Evolutionary conservation across 768 basidiomycete genomes (phyloP).

Genomic region (Mycena alexandri): DNA sequence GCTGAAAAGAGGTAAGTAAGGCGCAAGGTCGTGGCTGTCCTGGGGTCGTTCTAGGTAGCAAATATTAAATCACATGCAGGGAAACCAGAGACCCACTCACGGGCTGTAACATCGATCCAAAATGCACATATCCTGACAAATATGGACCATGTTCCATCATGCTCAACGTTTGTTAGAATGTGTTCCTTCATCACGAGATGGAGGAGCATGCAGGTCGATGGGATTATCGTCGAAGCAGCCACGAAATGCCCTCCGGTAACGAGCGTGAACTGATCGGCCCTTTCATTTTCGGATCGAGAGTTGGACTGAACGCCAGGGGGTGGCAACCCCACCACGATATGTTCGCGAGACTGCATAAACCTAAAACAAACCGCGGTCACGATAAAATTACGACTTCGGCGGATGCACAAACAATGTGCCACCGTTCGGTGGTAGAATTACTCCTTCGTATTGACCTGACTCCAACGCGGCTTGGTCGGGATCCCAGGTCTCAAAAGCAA

Average conservation of each 20-base stretch:
- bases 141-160: neutral
- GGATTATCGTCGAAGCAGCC: neutral
- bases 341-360: slow-evolving; percentile 1
- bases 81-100: neutral
- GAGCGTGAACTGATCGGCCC: neutral
- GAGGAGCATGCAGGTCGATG: neutral
- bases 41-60: no score
- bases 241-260: slow-evolving; percentile 9
- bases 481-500: neutral
- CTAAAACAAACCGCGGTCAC: neutral
- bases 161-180: slow-evolving; percentile 8
- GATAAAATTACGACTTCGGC: neutral
- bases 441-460: neutral
- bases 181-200: slow-evolving; percentile 11
- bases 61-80: no score
- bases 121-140: slow-evolving; percentile 2
- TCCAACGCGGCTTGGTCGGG: neutral
- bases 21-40: no score
- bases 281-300: neutral
- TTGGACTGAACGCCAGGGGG: neutral
- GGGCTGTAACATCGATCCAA: neutral
- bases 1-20: neutral
- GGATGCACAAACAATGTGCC: neutral
- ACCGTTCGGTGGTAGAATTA: neutral
- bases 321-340: neutral